phyloP scores from a whole-genome alignment of 306 rosid species.

The Heteromeles arbutifolia region DNA sequence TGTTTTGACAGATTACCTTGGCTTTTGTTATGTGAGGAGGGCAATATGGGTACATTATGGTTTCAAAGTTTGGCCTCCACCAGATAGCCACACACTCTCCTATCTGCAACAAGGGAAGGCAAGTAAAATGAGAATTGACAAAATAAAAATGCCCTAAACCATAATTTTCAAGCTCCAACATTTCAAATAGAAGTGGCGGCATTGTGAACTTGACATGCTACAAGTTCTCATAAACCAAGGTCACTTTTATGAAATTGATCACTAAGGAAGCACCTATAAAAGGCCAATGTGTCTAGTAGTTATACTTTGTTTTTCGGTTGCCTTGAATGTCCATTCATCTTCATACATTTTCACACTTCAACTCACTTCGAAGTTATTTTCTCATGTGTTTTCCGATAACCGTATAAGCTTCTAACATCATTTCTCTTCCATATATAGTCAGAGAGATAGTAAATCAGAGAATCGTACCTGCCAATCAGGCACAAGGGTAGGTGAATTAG shows the following conservation, averaged over 20 bases:
- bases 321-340: not conserved
- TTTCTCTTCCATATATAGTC: not conserved
- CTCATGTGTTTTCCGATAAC: not conserved
- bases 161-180: not conserved
- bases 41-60: conserved; percentile 95
- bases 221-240: not conserved
- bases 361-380: not conserved
- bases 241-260: not conserved
- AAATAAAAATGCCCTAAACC: not conserved
- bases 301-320: not conserved
- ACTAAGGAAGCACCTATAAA: not conserved
- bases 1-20: conserved; percentile 46
- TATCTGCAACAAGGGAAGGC: conserved; percentile 45
- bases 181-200: not conserved
- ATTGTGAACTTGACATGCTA: not conserved
- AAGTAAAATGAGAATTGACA: conserved; percentile 9
- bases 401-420: conserved; percentile 4
- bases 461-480: conserved; percentile 89
- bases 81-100: conserved; percentile 98
- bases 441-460: not conserved
- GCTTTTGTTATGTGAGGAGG: conserved; percentile 99
- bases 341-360: not conserved
- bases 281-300: not conserved
- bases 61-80: conserved; percentile 99
- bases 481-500: conserved; percentile 68